Evolutionary conservation across 2,329 filamentous ascomycete genomes (phyloP).

Genomic region (Lanzia echinophila): DNA sequence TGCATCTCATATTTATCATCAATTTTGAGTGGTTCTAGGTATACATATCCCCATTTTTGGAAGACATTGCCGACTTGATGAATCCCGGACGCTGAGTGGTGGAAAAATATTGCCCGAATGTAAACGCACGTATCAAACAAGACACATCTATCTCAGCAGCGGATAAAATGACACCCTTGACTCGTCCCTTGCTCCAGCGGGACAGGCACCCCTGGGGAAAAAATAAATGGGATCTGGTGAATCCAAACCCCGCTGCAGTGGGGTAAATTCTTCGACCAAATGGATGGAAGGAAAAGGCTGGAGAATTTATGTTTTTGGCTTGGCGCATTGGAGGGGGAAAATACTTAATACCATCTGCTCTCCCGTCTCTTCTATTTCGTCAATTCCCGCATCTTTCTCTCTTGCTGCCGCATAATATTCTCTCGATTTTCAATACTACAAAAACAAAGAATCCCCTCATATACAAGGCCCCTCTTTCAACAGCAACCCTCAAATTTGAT

Average conservation of each 20-base stretch:
- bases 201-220: neutral
- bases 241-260: neutral
- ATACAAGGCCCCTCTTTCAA: neutral
- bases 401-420: neutral
- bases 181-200: too few species aligned
- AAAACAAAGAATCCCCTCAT: neutral
- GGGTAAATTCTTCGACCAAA: neutral
- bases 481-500: neutral
- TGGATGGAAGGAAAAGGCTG: neutral
- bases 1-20: neutral
- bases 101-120: constrained; percentile 4
- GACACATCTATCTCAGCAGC: neutral
- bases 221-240: neutral
- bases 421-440: neutral
- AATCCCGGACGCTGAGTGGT: neutral
- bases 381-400: neutral
- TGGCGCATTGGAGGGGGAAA: neutral
- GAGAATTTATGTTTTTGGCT: neutral
- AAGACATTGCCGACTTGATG: neutral
- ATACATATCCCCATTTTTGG: neutral
- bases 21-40: neutral
- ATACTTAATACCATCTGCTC: constrained; percentile 1
- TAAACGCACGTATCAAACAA: constrained; percentile 3
- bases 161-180: neutral
- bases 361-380: neutral